Evolutionary conservation across 1,284 basidiomycete species (phyloP), one percentile per base, ranked within the genome.

Genomic region (Pholiota adiposa): DNA sequence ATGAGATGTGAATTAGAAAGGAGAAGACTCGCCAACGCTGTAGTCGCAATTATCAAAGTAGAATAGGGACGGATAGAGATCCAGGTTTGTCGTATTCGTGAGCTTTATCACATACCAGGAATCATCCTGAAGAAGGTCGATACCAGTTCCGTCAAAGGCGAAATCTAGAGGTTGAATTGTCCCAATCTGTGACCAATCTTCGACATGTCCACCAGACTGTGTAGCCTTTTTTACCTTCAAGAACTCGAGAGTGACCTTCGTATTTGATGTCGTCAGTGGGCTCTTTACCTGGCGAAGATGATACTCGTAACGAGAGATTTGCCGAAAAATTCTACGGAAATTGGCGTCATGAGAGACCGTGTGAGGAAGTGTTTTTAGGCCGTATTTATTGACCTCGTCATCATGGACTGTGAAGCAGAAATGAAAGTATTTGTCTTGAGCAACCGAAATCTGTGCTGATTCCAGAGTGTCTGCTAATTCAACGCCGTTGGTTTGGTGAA

Each of bases 31-130:
- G 57, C 61, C 43, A 27, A 59, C 54, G n/a, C 23, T 53, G 19
- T 59, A 53, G n/a, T 59, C 61, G 1, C 38, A 46, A 5, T 38
- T 31, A 27, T 62, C 61, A 33, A 62, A 62, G n/a, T 59, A 51
- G 16, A 48, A 51, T 21, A 62, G 38, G 12, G 31, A 38, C n/a
- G 53, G 54, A 44, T 62, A 62, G 12, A 62, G 43, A 18, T 56
- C 50, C 14, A 16, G 8, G 1, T 9, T 1, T 5, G 53, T 51
- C 7, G 27, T 18, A 29, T 62, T 62, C 7, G 38, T 40, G 16
- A 62, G 33, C 18, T 62, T 53, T 19, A 62, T 48, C 9, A 50
- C 57, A 38, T 51, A 53, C 11, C 18, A n/a, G 2, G 36, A 33
- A 3, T 50, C 51, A 12, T 49, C 43, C 25, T 50, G 29, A 11